Evolutionary conservation across 176 grass and related monocot species (phyloP), one percentile per base, ranked within the genome.

Genomic region (Lolium rigidum): DNA sequence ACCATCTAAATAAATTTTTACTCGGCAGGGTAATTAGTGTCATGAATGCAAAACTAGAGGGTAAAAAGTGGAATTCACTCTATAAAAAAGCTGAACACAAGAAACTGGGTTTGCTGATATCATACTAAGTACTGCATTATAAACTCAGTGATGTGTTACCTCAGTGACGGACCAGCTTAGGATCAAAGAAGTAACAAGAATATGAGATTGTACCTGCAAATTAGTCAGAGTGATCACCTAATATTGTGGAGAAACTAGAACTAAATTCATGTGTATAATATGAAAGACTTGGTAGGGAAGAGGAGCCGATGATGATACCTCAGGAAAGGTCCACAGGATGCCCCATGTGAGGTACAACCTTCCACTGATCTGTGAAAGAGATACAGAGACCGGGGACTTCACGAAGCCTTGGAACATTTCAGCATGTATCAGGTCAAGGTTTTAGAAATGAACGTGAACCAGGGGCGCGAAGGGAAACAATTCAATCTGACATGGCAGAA

Each of bases 131-230:
- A 54, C 13, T 17, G 15, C 5, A 4, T 55, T 55, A 17, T 17
- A 17, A 55, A 6, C 51, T 17, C 51, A 17, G 4, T 65, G 12
- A 80, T 12, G 11, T 18, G 2, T 78, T 56, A 98, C 93, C 93
- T 95, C 91, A 35, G 93, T 95, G 28, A 98, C 84, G 35, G 95
- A 98, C 95, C 95, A 98, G 54, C 95, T 98, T 82, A 95, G 93
- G 13, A 98, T 91, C 35, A 98, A 46, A n/a, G 87, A 87, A 66
- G 92, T 92, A 80, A 93, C 91, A 76, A 98, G 87, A 52, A 95
- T 60, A 65, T 93, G 87, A 50, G 89, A 80, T 2, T 86, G 94
- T 22, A 77, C 90, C 95, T 93, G 85, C 49, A 82, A 82, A 75
- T 69, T 21, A 11, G 7, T 9, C 3, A 41, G 10, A 38, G 26